A percentile compares a stretch with the other conserved stretches of the same genome.
phyloP scores from a whole-genome alignment of 1,284 basidiomycete genomes.

The Rhodotorula sp. region DNA sequence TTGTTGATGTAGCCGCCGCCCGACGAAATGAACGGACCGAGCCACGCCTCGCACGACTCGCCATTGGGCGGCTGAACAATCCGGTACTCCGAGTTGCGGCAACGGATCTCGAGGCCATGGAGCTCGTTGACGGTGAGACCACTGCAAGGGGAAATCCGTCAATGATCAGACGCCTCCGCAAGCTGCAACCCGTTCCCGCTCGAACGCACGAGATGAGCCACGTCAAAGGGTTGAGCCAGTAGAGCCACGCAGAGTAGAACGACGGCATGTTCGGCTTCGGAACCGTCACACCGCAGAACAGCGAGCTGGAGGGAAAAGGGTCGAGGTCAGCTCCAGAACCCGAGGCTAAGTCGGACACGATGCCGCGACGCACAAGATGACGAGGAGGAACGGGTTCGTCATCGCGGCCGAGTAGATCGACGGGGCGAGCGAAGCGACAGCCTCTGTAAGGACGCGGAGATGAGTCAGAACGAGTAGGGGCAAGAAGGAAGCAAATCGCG shows the following conservation, averaged over 20 bases:
- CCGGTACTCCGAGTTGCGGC: conserved; percentile 46
- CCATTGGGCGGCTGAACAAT: conserved; percentile 48
- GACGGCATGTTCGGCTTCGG: conserved; percentile 57
- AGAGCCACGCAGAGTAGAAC: conserved; percentile 71
- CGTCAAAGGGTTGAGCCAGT: conserved; percentile 48
- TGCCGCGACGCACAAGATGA: conserved; percentile 4
- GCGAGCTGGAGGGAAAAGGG: conserved; percentile 2
- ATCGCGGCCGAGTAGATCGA: conserved; percentile 67
- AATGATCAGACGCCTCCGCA: too few species aligned
- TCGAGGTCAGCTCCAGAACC: too few species aligned
- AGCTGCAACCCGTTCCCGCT: too few species aligned
- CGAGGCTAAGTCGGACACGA: too few species aligned
- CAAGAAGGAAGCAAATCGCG: conserved; percentile 61
- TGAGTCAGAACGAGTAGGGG: not conserved
- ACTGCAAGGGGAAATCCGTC: not conserved
- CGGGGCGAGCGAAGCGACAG: conserved; percentile 71
- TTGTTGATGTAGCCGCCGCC: conserved; percentile 74
- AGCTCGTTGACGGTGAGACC: conserved; percentile 77
- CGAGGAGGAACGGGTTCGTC: conserved; percentile 69
- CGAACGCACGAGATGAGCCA: conserved; percentile 36
- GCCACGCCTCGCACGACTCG: conserved; percentile 48
- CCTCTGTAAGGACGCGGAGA: conserved; percentile 42
- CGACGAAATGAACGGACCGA: conserved; percentile 46
- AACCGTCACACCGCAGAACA: conserved; percentile 44
- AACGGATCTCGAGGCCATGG: conserved; percentile 64